Conservation (phyloP, 495 filamentous ascomycete genomes). For the Penicillium fimorum region DNA sequence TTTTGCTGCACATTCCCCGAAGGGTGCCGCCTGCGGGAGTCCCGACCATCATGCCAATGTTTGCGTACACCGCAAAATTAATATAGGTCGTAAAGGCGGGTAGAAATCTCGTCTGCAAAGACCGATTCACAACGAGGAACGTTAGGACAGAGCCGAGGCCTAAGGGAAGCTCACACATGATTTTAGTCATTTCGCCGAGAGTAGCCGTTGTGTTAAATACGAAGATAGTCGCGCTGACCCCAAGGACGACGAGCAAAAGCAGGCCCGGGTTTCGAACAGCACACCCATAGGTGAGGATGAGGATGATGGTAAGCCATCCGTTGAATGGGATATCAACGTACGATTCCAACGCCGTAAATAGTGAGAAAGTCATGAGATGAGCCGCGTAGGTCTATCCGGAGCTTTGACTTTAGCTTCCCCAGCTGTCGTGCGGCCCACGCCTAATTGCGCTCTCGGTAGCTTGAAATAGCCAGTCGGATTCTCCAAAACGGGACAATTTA, state of each 20-base stretch:
- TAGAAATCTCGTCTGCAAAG: constrained; percentile 1
- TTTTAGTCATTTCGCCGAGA: neutral
- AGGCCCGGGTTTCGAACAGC: neutral
- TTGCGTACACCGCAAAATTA: constrained; percentile 7
- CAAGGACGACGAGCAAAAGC: constrained; percentile 6
- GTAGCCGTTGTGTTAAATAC: neutral
- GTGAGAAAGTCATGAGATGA: neutral
- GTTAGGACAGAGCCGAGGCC: neutral
- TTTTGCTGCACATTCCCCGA: constrained; percentile 1
- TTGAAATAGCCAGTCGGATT: too few species aligned
- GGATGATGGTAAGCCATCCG: constrained; percentile 7
- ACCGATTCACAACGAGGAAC: neutral
- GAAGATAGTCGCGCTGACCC: neutral
- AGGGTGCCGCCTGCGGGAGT: constrained; percentile 3
- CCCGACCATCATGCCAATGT: constrained; percentile 5
- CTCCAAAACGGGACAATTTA: too few species aligned
- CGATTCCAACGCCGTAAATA: neutral
- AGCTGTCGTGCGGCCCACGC: too few species aligned
- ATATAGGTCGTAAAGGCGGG: constrained; percentile 8
- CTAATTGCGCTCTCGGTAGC: too few species aligned
- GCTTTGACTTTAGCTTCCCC: neutral
- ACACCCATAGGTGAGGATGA: constrained; percentile 4
- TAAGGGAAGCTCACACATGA: neutral
- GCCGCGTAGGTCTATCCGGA: neutral
- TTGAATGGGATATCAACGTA: constrained; percentile 7